These are phyloP conservation scores for Penicillium brevicompactum DNA, from an alignment of 2,329 filamentous ascomycete genomes.

Conservation along the genomic window DNA sequence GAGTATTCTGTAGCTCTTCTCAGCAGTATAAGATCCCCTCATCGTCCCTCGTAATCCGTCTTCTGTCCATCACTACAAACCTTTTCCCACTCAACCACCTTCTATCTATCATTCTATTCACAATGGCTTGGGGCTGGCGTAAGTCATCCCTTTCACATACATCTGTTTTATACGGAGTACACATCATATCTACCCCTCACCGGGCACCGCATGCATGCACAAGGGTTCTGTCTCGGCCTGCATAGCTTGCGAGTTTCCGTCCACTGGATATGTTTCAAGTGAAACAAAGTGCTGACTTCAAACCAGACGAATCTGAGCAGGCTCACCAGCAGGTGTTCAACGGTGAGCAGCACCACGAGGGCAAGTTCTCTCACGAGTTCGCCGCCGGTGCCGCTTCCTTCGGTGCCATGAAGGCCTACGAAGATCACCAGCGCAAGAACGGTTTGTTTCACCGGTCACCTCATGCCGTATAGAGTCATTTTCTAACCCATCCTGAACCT, in stretches of 20 bases:
- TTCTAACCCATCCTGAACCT: background rate
- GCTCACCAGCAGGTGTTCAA: constrained; percentile 58
- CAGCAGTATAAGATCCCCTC: constrained; percentile 21
- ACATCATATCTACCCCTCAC: background rate
- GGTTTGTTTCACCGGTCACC: constrained; percentile 53
- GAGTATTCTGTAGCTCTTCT: constrained; percentile 12
- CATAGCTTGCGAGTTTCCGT: background rate
- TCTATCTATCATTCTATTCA: constrained; percentile 19
- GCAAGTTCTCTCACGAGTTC: constrained; percentile 70
- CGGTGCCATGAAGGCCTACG: constrained; percentile 76
- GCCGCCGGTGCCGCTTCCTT: constrained; percentile 76
- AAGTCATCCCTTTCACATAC: constrained; percentile 15
- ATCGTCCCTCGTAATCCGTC: background rate
- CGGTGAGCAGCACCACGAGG: constrained; percentile 56
- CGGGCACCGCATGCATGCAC: background rate
- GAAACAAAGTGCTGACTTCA: constrained; percentile 5
- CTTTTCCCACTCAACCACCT: constrained; percentile 2
- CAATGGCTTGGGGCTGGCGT: constrained; percentile 41
- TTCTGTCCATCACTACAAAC: constrained; percentile 8
- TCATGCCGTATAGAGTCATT: background rate
- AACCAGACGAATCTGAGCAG: constrained; percentile 53
- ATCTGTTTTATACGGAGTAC: background rate
- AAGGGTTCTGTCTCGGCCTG: constrained; percentile 1
- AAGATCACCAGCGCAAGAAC: constrained; percentile 71
- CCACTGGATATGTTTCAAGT: background rate